Percentiles rank a stretch among this genome's conserved stretches.
Evolutionary conservation across 257 asterid species (phyloP).

Genomic region (Cruciata laevipes): DNA sequence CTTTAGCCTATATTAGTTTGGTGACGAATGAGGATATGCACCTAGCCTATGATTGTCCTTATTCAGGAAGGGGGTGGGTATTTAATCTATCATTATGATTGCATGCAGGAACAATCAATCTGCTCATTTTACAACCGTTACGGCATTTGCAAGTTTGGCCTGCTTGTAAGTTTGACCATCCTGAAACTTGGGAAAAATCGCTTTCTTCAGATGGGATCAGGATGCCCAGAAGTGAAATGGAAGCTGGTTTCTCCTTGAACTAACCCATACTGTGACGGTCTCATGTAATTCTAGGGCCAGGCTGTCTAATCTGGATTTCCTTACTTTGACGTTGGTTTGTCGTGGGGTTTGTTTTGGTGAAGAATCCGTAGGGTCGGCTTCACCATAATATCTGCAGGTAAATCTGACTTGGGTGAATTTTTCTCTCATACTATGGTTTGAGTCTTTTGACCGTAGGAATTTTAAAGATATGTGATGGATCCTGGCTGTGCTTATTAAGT

Average conservation of each 20-base stretch:
- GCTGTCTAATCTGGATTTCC: constrained; percentile 4
- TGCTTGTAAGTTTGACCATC: constrained; percentile 79
- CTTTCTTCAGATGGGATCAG: no score
- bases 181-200: no score
- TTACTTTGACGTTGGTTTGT: constrained; percentile 2
- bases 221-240: no score
- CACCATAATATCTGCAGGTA: no score
- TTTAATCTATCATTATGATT: background rate
- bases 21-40: no score
- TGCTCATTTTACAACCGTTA: constrained; percentile 70
- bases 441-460: no score
- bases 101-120: constrained; percentile 65
- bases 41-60: background rate
- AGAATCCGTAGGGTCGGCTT: background rate
- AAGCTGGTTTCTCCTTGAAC: no score
- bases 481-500: no score
- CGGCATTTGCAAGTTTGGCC: constrained; percentile 96
- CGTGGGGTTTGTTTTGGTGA: background rate
- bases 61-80: background rate
- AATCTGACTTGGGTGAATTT: no score
- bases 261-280: background rate
- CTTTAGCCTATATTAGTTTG: background rate
- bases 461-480: no score
- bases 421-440: no score
- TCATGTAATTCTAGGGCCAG: constrained; percentile 7